Base-by-base conservation (phyloP, 23 red algal genomes). In the Pyropia yezoensis region DNA sequence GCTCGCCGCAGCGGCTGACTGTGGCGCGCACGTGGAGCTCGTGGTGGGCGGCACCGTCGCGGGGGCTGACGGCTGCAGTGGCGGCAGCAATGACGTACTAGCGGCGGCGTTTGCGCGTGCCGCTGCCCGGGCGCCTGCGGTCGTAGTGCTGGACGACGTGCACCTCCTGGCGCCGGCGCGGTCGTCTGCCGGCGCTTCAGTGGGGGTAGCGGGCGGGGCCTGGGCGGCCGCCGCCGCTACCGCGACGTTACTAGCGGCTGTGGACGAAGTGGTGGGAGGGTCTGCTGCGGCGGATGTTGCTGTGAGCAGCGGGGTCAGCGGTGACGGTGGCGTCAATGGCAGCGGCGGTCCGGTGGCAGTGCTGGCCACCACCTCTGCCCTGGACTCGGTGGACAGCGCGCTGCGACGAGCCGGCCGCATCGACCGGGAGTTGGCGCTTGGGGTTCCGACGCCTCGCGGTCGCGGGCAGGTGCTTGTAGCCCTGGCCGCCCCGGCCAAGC, bases 61-160 rank as follows among this genome's bases (percentile, higher is more conserved):
- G 27, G 71, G 77, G 14, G 67, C 69, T 47, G 34, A 59, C 25
- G 7, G 57, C 62, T 1, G 62, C 55, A 8, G 87, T 77, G 47
- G 65, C 70, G 29, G 66, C 75, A 27, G 24, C 59, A 30, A 70
- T 49, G 39, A 13, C 39, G 39, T 47, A 15, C 2, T 91, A 2
- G 67, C 69, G 34, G 60, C 56, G 23, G 24, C 50, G 22, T 91
- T 91, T 21, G 52, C 51, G 53, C 63, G 75, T 45, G 78, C 87
- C 9, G 57, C 45, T 7, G 26, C 66, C n/a, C 63, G 64, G 29
- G 33, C 62, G n/a, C 87, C 87, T 13, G 66, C 69, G 25, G 65
- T 91, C 19, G 23, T 91, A 6, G 70, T 91, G 23, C 73, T 91
- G 16, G 87, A 91, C 67, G 87, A 91, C 29, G 77, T 91, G 27